Evolutionary conservation across 1,284 basidiomycete species (phyloP), one percentile per base, ranked within the genome.

Genomic region (Moesziomyces globuligerus): DNA sequence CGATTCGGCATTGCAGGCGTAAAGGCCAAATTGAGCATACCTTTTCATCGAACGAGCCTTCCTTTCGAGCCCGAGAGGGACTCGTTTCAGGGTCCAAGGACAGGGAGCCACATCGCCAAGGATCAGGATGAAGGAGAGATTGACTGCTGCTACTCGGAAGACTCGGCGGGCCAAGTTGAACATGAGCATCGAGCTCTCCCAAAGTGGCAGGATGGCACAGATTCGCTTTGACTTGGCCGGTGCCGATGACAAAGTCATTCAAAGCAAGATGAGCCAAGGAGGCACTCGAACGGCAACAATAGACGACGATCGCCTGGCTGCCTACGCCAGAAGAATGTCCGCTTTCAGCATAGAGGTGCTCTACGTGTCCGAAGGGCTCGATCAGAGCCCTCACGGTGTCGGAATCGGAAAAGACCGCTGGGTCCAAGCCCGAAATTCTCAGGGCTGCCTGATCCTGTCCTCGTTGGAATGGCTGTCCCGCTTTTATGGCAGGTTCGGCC

Each of bases 201-300:
- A 34, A 13, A 17, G 32, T 17, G 5, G 32, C 32, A 34, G 32
- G 32, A 17, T 17, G 15, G 13, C 17, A 32, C 13, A 48, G 9
- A 7, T 10, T 34, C 8, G 62, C 62, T 36, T 40, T 44, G 13
- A 66, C 28, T 32, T 34, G 44, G 26, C 23, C 28, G 5, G 20
- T 57, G 8, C 66, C 66, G 2, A 69, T 41, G 17, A 48, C 17
- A 6, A 69, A 36, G 4, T 54, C 55, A 28, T 69, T 21, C 39
- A 69, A 24, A 15, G 66, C 44, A 17, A 54, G 44, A 18, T 24
- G 42, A 3, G 66, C 66, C 24, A 69, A 24, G 9, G 47, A 24
- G n/a, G 66, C 55, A 21, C 59, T 69, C 17, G 59, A 57, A 13
- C 47, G 38, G 23, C 66, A 69, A 34, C 59, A 69, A 28, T 62